Conservation (phyloP, 140 eudicot genomes). For the Bidens hawaiensis region DNA sequence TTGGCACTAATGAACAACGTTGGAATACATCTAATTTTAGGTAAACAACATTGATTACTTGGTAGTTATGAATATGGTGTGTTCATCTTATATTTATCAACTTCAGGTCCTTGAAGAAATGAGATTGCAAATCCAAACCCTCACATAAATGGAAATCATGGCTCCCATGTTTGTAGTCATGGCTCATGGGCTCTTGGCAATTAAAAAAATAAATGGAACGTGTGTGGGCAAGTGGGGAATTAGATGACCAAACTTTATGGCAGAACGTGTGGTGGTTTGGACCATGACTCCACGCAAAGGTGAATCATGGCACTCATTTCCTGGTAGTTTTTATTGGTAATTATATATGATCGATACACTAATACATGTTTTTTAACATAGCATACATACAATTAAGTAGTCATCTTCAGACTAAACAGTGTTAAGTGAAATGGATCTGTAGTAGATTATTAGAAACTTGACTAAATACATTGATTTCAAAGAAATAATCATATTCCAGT, state of each 20-base stretch:
- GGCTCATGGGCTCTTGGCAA: conserved; percentile 7
- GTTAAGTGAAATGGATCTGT: too few relatives aligned
- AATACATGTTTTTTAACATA: too few relatives aligned
- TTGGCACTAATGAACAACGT: too few relatives aligned
- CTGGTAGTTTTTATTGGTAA: too few relatives aligned
- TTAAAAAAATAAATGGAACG: conserved; percentile 29
- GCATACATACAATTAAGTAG: too few relatives aligned
- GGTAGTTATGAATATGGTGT: conserved; percentile 24
- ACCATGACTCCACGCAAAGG: conserved; percentile 33
- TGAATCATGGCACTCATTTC: conserved; percentile 17
- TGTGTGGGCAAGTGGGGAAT: conserved; percentile 24
- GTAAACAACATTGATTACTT: conserved; percentile 17
- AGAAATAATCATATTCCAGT: too few relatives aligned
- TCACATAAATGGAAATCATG: conserved; percentile 22
- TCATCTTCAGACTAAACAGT: too few relatives aligned
- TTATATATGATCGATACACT: too few relatives aligned
- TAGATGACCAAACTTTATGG: conserved; percentile 24
- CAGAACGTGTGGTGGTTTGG: conserved; percentile 23
- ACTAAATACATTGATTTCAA: too few relatives aligned
- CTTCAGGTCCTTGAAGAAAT: conserved; percentile 4
- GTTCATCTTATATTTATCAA: conserved; percentile 4
- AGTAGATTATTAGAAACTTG: too few relatives aligned
- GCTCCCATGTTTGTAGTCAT: conserved; percentile 5
- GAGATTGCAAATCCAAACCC: not conserved
- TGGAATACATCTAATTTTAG: too few relatives aligned